A percentile compares a stretch with the other conserved stretches of the same genome.
These are phyloP conservation scores for Candida tammaniensis DNA, from an alignment of 805 yeast genomes.

Conservation along the genomic window DNA sequence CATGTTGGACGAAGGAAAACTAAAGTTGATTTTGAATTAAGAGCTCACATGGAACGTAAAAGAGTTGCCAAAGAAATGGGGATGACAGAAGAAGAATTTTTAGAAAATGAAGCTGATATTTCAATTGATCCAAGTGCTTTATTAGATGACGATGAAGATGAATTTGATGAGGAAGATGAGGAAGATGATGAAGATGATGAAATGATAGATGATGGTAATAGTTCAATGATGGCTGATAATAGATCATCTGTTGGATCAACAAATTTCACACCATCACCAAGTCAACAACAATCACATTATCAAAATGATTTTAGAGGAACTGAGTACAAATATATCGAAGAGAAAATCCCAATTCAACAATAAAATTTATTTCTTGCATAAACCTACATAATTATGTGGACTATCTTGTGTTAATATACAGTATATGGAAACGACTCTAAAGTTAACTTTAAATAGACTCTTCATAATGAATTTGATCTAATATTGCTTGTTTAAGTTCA, in stretches of 20 bases:
- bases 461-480: constrained; percentile 58
- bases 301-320: no score
- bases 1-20: constrained; percentile 46
- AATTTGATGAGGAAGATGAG: constrained; percentile 6
- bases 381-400: no score
- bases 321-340: no score
- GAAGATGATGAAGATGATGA: constrained; percentile 2
- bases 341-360: no score
- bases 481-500: constrained; percentile 56
- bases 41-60: constrained; percentile 44
- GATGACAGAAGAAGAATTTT: constrained; percentile 9
- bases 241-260: not conserved
- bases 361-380: no score
- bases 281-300: no score
- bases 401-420: not conserved
- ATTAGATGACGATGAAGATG: constrained; percentile 10
- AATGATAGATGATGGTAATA: not conserved
- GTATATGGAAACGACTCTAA: not conserved
- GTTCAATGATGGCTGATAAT: not conserved
- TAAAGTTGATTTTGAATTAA: constrained; percentile 43
- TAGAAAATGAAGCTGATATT: constrained; percentile 11
- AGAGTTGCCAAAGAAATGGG: constrained; percentile 15
- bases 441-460: constrained; percentile 10
- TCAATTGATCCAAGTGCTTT: constrained; percentile 9
- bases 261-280: no score